Conservation (phyloP, 768 basidiomycete species). For the Boletus eberwhitei region DNA sequence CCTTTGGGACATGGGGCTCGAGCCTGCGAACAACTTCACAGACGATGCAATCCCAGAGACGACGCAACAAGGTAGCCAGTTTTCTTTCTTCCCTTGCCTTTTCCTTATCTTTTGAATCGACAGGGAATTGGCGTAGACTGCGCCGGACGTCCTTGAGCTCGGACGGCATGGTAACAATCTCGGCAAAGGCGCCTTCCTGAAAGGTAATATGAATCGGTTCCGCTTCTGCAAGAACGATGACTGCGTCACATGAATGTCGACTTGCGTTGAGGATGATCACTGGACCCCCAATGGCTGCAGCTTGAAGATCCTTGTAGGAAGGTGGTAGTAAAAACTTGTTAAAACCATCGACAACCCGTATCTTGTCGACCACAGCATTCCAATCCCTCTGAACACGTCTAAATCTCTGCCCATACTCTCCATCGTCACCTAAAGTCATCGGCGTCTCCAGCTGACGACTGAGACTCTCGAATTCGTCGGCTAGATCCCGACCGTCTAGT, state of each 20-base stretch:
- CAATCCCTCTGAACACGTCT: constrained; percentile 24
- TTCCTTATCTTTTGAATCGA: neutral
- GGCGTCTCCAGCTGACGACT: constrained; percentile 21
- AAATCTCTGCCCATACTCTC: constrained; percentile 13
- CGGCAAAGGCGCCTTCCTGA: neutral
- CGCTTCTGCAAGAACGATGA: constrained; percentile 13
- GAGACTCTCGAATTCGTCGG: constrained; percentile 17
- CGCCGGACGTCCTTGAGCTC: neutral
- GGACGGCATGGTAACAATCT: constrained; percentile 5
- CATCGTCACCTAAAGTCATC: constrained; percentile 1
- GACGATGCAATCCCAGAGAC: constrained; percentile 24
- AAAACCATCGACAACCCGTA: constrained; percentile 27
- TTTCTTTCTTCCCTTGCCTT: constrained; percentile 2
- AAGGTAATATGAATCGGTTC: constrained; percentile 14
- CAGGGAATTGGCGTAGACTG: neutral
- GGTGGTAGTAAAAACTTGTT: constrained; percentile 18
- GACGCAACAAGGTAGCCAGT: constrained; percentile 9
- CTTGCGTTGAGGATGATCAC: constrained; percentile 34
- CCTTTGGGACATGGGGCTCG: constrained; percentile 1
- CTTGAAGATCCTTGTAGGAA: constrained; percentile 18
- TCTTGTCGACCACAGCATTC: constrained; percentile 22
- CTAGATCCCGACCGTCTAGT: constrained; percentile 8
- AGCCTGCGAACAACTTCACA: constrained; percentile 18
- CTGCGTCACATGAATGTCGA: constrained; percentile 16
- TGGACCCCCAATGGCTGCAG: constrained; percentile 25